phyloP scores from a whole-genome alignment of 2,329 filamentous ascomycete species.

The Gaeumannomyces sp. region DNA sequence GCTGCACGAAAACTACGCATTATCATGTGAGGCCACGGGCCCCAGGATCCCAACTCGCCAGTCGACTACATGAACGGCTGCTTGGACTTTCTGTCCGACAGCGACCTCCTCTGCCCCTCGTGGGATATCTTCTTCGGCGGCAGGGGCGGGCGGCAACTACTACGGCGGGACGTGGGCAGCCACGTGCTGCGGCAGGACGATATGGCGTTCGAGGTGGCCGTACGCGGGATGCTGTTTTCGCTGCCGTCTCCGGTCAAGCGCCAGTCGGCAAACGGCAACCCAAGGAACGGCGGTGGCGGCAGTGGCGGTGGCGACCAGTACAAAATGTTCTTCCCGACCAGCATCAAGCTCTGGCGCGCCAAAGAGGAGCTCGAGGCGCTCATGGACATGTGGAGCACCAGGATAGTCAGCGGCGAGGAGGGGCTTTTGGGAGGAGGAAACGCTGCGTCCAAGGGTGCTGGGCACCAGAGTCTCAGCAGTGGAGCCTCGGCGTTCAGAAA shows the following conservation, averaged over 20 bases:
- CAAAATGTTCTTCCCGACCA: conserved; percentile 90
- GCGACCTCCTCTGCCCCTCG: conserved; percentile 75
- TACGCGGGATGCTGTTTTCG: conserved; percentile 77
- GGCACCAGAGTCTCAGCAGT: conserved; percentile 31
- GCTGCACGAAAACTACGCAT: conserved; percentile 70
- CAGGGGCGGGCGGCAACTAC: conserved; percentile 43
- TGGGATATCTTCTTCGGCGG: conserved; percentile 62
- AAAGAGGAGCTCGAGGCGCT: conserved; percentile 75
- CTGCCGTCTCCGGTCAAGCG: conserved; percentile 81
- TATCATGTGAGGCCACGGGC: conserved; percentile 65
- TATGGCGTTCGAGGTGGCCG: conserved; percentile 85
- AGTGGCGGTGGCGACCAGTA: conserved; percentile 56
- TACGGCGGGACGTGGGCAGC: conserved; percentile 50
- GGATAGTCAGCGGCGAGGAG: conserved; percentile 52
- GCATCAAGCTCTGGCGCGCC: conserved; percentile 74
- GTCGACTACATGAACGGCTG: conserved; percentile 79
- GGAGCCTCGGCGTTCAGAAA: conserved; percentile 44
- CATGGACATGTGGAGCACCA: conserved; percentile 62
- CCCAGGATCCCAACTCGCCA: conserved; percentile 50
- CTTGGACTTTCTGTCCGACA: conserved; percentile 78
- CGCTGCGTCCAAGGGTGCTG: not conserved
- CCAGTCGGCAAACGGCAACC: conserved; percentile 43
- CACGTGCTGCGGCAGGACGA: conserved; percentile 87
- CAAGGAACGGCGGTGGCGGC: conserved; percentile 29
- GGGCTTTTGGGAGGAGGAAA: conserved; percentile 32